phyloP scores from a whole-genome alignment of 768 basidiomycete genomes.

The Auricularia sp. region DNA sequence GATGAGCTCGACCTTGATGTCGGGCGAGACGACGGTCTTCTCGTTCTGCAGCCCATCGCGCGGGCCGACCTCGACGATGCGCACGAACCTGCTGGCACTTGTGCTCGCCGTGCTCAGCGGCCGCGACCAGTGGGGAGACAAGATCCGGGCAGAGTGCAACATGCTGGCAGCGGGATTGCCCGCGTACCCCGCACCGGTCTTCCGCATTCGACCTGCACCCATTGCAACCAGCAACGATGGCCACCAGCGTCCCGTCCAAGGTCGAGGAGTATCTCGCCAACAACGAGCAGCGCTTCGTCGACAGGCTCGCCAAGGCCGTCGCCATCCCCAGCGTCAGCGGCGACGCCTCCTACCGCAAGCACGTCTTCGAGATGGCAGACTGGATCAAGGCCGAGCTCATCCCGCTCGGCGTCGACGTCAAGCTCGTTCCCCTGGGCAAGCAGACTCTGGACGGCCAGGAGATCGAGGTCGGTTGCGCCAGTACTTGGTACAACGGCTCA shows the following conservation, averaged over 20 bases:
- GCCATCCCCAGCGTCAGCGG: conserved; percentile 75
- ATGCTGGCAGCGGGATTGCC: neutral
- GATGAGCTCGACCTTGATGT: conserved; percentile 72
- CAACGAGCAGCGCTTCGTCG: conserved; percentile 65
- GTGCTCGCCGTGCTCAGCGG: neutral
- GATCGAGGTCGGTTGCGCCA: conserved; percentile 22
- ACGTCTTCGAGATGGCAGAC: conserved; percentile 78
- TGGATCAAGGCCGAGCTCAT: conserved; percentile 71
- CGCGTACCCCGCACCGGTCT: too few relatives aligned
- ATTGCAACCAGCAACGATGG: neutral
- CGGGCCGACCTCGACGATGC: conserved; percentile 83
- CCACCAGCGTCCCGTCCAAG: neutral
- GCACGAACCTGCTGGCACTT: conserved; percentile 12
- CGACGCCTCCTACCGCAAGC: conserved; percentile 57
- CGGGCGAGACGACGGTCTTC: conserved; percentile 56
- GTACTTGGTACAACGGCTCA: too few relatives aligned
- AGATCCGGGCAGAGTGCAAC: neutral
- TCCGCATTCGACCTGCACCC: neutral
- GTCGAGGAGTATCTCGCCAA: conserved; percentile 45
- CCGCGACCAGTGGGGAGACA: neutral
- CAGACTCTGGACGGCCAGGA: conserved; percentile 65
- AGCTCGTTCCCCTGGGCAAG: conserved; percentile 64
- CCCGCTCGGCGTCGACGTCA: conserved; percentile 68
- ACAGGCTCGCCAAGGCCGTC: conserved; percentile 71
- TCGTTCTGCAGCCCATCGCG: conserved; percentile 92